Conservation (phyloP, 2,329 filamentous ascomycete species). For the Hirsutella thompsonii region DNA sequence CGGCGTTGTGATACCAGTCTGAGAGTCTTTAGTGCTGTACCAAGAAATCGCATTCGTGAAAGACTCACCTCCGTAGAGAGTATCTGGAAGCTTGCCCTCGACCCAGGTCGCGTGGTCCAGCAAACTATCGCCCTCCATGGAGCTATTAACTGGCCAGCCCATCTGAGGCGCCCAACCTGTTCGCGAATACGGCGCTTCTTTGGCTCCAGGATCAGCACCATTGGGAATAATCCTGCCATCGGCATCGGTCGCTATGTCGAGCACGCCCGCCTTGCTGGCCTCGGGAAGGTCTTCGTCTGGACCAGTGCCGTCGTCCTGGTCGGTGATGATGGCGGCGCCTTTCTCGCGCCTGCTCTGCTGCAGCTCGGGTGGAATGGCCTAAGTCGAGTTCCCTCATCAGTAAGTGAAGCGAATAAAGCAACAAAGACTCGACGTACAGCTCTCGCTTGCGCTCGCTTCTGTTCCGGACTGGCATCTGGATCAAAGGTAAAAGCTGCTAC, state of each 20-base stretch:
- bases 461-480: conserved; percentile 66
- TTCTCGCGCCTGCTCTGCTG: conserved; percentile 29
- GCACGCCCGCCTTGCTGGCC: conserved; percentile 55
- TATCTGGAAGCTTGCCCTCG: conserved; percentile 73
- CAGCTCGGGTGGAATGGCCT: conserved; percentile 26
- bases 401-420: conserved; percentile 9
- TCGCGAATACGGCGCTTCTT: conserved; percentile 29
- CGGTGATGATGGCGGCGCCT: conserved; percentile 61
- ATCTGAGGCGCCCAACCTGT: conserved; percentile 88
- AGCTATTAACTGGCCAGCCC: conserved; percentile 50
- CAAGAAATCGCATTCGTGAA: neutral
- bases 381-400: neutral
- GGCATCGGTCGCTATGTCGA: conserved; percentile 39
- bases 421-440: conserved; percentile 40
- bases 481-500: conserved; percentile 75
- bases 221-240: conserved; percentile 34
- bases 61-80: conserved; percentile 69
- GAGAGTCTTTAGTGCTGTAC: conserved; percentile 4
- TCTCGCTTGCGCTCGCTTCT: conserved; percentile 71
- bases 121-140: conserved; percentile 50
- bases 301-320: conserved; percentile 59
- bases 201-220: conserved; percentile 38
- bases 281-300: conserved; percentile 67
- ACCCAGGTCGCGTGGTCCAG: conserved; percentile 82
- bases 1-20: conserved; percentile 99